phyloP scores from a whole-genome alignment of 139 green algal species.

The Microglena sp. region DNA sequence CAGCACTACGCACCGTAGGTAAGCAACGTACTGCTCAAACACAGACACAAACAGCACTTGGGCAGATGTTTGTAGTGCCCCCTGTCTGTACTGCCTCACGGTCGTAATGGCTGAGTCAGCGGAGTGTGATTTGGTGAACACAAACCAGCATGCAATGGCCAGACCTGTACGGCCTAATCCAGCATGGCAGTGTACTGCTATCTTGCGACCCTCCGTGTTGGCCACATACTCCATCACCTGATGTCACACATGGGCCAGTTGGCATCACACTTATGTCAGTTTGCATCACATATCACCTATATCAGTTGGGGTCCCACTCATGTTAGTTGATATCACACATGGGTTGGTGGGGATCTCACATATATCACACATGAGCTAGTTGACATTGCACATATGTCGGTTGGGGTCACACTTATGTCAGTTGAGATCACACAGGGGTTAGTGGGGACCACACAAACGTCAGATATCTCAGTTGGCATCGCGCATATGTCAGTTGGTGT shows the following conservation, averaged over 20 bases:
- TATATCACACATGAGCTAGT: too few relatives aligned
- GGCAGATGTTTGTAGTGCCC: conserved; percentile 42
- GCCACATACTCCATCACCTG: conserved; percentile 52
- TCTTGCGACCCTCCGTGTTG: conserved; percentile 26
- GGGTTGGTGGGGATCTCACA: too few relatives aligned
- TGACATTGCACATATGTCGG: too few relatives aligned
- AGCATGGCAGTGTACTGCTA: conserved; percentile 63
- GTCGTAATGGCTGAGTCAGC: conserved; percentile 21
- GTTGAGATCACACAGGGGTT: too few relatives aligned
- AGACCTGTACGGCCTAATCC: conserved; percentile 59
- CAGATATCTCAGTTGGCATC: too few relatives aligned
- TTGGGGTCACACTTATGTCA: too few relatives aligned
- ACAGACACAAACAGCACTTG: conserved; percentile 51
- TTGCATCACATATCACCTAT: neutral
- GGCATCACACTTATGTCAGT: neutral
- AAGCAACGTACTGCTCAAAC: conserved; percentile 47
- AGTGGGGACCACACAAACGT: too few relatives aligned
- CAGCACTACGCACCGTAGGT: too few relatives aligned
- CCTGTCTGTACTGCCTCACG: conserved; percentile 27
- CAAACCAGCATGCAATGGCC: conserved; percentile 53
- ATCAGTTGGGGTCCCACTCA: too few relatives aligned
- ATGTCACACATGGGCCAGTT: neutral
- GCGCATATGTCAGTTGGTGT: too few relatives aligned
- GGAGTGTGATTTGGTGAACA: conserved; percentile 16
- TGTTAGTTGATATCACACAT: too few relatives aligned